These are phyloP conservation scores for Alternaria panax DNA, from an alignment of 2,329 filamentous ascomycete genomes.

Conservation along the genomic window DNA sequence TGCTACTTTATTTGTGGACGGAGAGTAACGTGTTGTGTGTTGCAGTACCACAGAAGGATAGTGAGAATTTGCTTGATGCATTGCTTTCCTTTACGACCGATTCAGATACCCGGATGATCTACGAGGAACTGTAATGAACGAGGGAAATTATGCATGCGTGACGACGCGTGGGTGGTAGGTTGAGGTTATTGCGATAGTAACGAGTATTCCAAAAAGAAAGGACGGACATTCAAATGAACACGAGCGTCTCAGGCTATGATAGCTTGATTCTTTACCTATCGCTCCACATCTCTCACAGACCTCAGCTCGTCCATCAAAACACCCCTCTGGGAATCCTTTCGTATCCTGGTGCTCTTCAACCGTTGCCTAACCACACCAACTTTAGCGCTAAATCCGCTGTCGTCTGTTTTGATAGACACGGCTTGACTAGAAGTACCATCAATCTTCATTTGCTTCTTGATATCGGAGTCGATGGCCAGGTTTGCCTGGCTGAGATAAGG, in stretches of 20 bases:
- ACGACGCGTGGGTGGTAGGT: fast-evolving
- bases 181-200: not conserved
- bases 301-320: not conserved
- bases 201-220: not conserved
- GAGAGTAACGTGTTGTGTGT: not conserved
- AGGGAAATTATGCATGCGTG: not conserved
- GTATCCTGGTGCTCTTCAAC: fast-evolving
- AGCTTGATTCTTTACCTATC: too few relatives aligned
- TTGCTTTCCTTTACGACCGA: not conserved
- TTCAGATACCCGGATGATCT: not conserved
- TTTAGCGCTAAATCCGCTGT: not conserved
- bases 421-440: not conserved
- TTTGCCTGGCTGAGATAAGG: not conserved
- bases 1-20: not conserved
- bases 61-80: fast-evolving
- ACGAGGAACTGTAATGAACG: not conserved
- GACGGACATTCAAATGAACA: too few relatives aligned
- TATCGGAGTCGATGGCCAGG: not conserved
- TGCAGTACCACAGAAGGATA: not conserved
- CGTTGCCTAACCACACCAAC: not conserved
- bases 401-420: not conserved
- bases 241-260: too few relatives aligned
- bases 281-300: not conserved
- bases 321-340: not conserved
- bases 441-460: not conserved